A percentile compares a stretch with the other conserved stretches of the same genome.
phyloP scores from a whole-genome alignment of 106 monocot species.

The Chionographis japonica region DNA sequence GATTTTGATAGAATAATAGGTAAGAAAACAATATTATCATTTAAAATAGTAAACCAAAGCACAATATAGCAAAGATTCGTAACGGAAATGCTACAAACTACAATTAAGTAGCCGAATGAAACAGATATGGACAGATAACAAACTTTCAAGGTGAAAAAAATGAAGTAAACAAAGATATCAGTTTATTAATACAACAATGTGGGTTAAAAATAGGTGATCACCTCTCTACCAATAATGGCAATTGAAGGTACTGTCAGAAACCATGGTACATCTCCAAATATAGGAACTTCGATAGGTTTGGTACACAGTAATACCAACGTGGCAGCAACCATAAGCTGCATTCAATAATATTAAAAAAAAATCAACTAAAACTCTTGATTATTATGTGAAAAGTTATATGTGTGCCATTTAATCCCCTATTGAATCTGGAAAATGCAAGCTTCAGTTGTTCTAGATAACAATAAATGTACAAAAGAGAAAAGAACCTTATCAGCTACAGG shows the following conservation, averaged over 20 bases:
- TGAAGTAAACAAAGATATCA: neutral
- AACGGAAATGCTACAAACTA: too few relatives aligned
- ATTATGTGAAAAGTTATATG: too few relatives aligned
- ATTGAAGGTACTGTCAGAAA: slow-evolving; percentile 84
- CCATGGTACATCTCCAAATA: slow-evolving; percentile 55
- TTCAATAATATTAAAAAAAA: slow-evolving; percentile 2
- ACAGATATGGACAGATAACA: neutral
- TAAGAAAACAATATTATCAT: too few relatives aligned
- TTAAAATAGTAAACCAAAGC: too few relatives aligned
- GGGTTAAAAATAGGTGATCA: slow-evolving; percentile 11
- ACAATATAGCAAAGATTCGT: too few relatives aligned
- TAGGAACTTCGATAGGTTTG: slow-evolving; percentile 52
- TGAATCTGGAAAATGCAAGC: too few relatives aligned
- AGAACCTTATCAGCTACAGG: slow-evolving; percentile 80
- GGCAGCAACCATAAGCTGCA: slow-evolving; percentile 95
- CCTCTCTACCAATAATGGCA: slow-evolving; percentile 99
- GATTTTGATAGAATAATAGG: too few relatives aligned
- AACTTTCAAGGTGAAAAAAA: neutral
- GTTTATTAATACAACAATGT: neutral
- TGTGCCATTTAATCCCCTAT: too few relatives aligned
- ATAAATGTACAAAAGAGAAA: neutral
- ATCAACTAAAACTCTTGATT: neutral
- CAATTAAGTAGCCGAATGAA: too few relatives aligned
- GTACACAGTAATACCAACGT: slow-evolving; percentile 76
- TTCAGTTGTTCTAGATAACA: neutral